Evolutionary conservation across 352 stramenopile species (phyloP), one percentile per base, ranked within the genome.

Genomic region (Globisporangium carolinianum): DNA sequence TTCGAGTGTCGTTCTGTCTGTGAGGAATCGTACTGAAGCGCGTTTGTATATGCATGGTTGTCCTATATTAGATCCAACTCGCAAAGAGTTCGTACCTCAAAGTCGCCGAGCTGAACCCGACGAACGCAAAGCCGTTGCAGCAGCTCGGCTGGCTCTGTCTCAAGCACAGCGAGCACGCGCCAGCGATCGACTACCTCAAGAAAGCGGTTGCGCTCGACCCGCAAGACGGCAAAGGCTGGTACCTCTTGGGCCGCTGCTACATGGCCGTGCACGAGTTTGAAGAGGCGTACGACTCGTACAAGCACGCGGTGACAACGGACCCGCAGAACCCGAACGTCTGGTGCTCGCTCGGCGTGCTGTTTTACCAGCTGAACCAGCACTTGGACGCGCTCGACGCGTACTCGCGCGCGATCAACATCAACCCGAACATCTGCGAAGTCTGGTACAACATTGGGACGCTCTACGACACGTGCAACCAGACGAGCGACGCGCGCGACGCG

Each of bases 371-470:
- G 35, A 91, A 93, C 67, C 85, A 96, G 62, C 85, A 96, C 55
- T 17, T 92, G 53, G 87, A 96, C 50, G 87, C 87, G 1, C 68
- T 96, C 39, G 87, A 95, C 67, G 86, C 86, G 57, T 94, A 95
- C 60, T 92, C 83, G 47, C 82, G 85, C 36, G 87, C 87, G 47
- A 94, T 96, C 72, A 95, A 95, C 66, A 91, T 95, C 71, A 92
- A 96, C 67, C 83, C 87, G 39, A 94, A 94, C 71, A 92, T 96
- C 79, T 94, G 83, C 47, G 87, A 96, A 59, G 84, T 94, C 51
- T 96, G 87, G 87, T 96, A 96, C 72, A 96, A 96, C 63, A 85
- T 96, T 6, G 87, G 87, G 50, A 94, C 87, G 41, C 69, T 96
- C 15, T 96, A 96, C 66, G 87, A 96, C 67, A 94, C 84, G 43